Percentiles rank a stretch among this genome's conserved stretches.
Evolutionary conservation across 805 yeast species (phyloP).

Genomic region (Diddensiella santjacobensis): DNA sequence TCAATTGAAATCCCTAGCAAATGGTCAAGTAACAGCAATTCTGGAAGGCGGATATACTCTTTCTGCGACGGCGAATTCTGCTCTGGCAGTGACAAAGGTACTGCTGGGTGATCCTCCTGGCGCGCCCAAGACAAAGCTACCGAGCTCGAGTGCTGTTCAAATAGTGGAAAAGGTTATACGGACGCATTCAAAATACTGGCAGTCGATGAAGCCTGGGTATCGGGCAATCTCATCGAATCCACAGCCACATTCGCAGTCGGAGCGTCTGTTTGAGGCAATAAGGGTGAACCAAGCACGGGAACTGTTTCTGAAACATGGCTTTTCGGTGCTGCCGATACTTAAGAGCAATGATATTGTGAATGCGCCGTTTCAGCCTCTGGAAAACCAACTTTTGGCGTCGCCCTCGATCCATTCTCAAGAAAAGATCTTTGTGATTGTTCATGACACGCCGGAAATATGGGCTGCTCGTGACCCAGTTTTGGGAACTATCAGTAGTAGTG

Average conservation of each 20-base stretch:
- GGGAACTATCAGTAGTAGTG: conserved; percentile 70
- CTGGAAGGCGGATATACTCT: conserved; percentile 96
- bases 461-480: conserved; percentile 75
- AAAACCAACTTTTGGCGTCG: conserved; percentile 66
- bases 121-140: conserved; percentile 57
- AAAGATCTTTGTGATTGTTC: conserved; percentile 68
- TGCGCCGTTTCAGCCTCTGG: conserved; percentile 40
- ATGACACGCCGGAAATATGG: conserved; percentile 93
- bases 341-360: conserved; percentile 30
- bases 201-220: conserved; percentile 67
- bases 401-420: conserved; percentile 57
- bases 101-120: conserved; percentile 95
- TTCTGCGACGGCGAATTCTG: conserved; percentile 85
- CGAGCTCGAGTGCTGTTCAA: conserved; percentile 72
- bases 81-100: conserved; percentile 86
- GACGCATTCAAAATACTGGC: conserved; percentile 84
- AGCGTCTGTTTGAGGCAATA: conserved; percentile 53
- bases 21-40: conserved; percentile 83
- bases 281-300: conserved; percentile 61
- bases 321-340: conserved; percentile 65
- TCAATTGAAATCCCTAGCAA: conserved; percentile 78
- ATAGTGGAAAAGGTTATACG: conserved; percentile 77
- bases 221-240: background rate
- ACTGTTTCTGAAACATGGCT: conserved; percentile 50
- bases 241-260: conserved; percentile 4